Evolutionary conservation across 495 filamentous ascomycete species (phyloP), one percentile per base, ranked within the genome.

Genomic region (Mytilinidion resinicola): DNA sequence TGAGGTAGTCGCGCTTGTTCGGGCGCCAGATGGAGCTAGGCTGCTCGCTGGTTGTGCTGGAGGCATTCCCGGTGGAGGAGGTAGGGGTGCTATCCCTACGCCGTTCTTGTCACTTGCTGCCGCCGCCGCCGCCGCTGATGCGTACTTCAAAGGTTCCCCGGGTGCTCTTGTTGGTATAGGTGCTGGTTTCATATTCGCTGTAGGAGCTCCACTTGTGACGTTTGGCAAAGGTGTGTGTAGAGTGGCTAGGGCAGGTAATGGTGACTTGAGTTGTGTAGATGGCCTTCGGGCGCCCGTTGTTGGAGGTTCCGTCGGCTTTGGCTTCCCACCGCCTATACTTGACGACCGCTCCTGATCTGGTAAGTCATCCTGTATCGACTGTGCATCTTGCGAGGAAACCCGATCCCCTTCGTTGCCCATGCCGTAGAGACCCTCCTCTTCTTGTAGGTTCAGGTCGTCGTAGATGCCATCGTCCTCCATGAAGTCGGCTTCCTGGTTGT

Each of bases 401-500:
- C 84, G 82, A 70, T 98, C 93, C 67, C 83, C 86, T 17, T 96
- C 95, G 56, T 77, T 78, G 59, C 75, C 80, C 78, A 96, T 85
- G 43, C 91, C 95, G 62, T 86, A 96, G 39, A 81, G 77, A 48
- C 93, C 92, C 57, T 85, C 77, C 62, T 97, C 95, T 59, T 95
- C 92, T 49, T 90, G 84, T 30, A 98, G 83, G 63, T 91, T 86
- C 49, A 98, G 77, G 51, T 96, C 95, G 66, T 98, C 95, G 70
- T 98, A 98, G 59, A 98, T 85, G n/a, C 75, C 80, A 50, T 97
- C 92, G 65, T 97, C 90, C 63, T 96, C 91, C 62, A 88, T 81
- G 74, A 87, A 97, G 63, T 97, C 95, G 36, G 86, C 76, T 55
- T 87, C 89, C 72, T 87, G 85, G 66, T 91, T 90, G 68, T 90